These are phyloP conservation scores for Backusella psychrophila DNA, from an alignment of 192 early-diverging fungal genomes.

Conservation along the genomic window DNA sequence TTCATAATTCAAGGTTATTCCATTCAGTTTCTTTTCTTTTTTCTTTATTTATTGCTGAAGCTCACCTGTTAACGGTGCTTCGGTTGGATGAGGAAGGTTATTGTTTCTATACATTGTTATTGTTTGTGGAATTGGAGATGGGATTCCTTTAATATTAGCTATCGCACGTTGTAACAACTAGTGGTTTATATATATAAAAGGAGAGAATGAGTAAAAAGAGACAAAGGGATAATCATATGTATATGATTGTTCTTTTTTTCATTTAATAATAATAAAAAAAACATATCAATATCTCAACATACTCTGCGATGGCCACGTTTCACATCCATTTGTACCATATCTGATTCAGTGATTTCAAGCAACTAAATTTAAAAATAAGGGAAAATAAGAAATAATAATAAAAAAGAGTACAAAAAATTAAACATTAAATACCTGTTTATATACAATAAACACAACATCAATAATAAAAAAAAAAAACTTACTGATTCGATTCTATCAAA, in stretches of 20 bases:
- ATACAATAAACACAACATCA: neutral
- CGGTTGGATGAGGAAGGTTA: neutral
- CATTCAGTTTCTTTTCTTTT: neutral
- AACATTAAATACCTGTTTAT: neutral
- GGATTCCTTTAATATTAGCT: slow-evolving; percentile 27
- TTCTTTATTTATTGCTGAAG: neutral
- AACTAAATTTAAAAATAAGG: slow-evolving; percentile 19
- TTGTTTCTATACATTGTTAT: neutral
- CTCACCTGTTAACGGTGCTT: neutral
- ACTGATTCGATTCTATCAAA: slow-evolving; percentile 43
- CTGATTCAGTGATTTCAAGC: slow-evolving; percentile 37
- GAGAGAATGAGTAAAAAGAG: neutral
- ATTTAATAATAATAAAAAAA: neutral
- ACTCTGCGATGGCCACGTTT: slow-evolving; percentile 46
- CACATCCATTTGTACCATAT: slow-evolving; percentile 36
- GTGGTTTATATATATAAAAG: neutral
- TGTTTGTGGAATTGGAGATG: neutral
- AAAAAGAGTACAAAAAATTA: neutral
- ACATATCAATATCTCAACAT: slow-evolving; percentile 12
- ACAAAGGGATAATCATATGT: neutral
- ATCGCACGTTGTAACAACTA: slow-evolving; percentile 43
- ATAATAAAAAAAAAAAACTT: neutral
- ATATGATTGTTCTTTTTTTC: neutral
- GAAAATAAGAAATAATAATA: neutral
- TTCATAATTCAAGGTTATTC: neutral